Base-by-base conservation (phyloP, 306 rosid genomes). In the Glycine soja region DNA sequence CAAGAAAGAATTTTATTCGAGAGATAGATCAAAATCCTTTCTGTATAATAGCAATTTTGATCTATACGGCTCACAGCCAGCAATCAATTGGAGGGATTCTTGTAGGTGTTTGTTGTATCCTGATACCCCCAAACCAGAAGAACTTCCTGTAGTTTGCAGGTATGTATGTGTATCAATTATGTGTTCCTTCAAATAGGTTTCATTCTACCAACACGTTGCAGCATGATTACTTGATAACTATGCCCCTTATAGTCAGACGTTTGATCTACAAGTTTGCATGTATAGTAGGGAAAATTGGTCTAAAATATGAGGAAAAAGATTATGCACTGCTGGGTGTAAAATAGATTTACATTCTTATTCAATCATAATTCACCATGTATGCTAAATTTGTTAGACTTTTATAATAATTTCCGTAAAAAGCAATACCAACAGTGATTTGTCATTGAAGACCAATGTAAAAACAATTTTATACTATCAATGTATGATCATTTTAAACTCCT, bases 61-160 rank as follows among this genome's bases (percentile, higher is more conserved):
- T 77, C 59, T 81, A 2, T 85, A 81, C 42, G 74, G 85, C 52
- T 63, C 88, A 36, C 50, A 15, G 72, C 85, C 85, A 24, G 76
- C 85, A 62, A 75, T 72, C 7, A 81, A 72, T 57, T 85, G 88
- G 88, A 85, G 88, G 61, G 88, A 85, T 9, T 32, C 62, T 71
- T 81, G 72, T 65, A 0, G 0, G 6, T 81, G 82, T 65, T 64
- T 5, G 57, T 51, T 85, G 50, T 78, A 81, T 71, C 85, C 88
- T 76, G 32, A 80, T 61, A 0, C 58, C 13, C 85, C 82, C 10
- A 76, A 81, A 13, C 66, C 80, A 10, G 72, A 85, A 70, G 72
- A 85, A 8, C 19, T 85, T 50, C 88, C 88, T 3, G 12, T 8
- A 34, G 76, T 38, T 36, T 85, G 85, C 85, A 76, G 88, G 88